Conservation (phyloP, 805 yeast genomes). For the Yarrowia hollandica region DNA sequence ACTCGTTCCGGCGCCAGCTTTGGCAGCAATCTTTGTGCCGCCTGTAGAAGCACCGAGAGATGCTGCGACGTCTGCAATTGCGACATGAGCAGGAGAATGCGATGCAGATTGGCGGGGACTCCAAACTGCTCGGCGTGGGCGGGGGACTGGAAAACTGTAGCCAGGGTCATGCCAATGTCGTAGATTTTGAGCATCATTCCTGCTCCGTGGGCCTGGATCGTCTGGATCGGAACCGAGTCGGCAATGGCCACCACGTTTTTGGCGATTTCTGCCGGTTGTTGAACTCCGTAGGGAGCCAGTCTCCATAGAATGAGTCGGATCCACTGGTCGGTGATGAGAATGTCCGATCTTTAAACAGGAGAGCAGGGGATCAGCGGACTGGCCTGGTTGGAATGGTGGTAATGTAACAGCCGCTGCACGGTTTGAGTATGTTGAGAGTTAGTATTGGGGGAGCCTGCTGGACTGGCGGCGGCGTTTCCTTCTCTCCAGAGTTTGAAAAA, state of each 20-base stretch:
- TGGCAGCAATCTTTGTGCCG: constrained; percentile 4
- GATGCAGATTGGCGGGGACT: not conserved
- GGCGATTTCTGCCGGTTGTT: constrained; percentile 11
- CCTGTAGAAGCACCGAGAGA: not conserved
- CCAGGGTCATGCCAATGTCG: constrained; percentile 20
- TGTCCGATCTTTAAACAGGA: not conserved
- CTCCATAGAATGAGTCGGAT: constrained; percentile 3
- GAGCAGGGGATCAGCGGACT: constrained; percentile 20
- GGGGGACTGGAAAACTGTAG: not conserved
- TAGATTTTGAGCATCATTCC: constrained; percentile 23
- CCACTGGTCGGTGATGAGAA: constrained; percentile 26
- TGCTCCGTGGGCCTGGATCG: constrained; percentile 22
- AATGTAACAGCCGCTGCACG: constrained; percentile 7
- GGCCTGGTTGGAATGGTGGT: constrained; percentile 23
- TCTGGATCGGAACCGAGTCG: constrained; percentile 4
- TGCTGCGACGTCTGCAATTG: constrained; percentile 12
- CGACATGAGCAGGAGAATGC: constrained; percentile 21
- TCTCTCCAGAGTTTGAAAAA: constrained; percentile 16
- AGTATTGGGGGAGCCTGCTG: constrained; percentile 10
- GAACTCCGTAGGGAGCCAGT: constrained; percentile 1
- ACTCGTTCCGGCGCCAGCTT: not conserved
- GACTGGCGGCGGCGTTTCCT: not conserved
- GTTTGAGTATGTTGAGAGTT: constrained; percentile 19
- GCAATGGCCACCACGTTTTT: not conserved
- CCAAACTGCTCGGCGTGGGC: constrained; percentile 17